Base-by-base conservation (phyloP, 352 stramenopile genomes). In the Pythium phragmiticola region DNA sequence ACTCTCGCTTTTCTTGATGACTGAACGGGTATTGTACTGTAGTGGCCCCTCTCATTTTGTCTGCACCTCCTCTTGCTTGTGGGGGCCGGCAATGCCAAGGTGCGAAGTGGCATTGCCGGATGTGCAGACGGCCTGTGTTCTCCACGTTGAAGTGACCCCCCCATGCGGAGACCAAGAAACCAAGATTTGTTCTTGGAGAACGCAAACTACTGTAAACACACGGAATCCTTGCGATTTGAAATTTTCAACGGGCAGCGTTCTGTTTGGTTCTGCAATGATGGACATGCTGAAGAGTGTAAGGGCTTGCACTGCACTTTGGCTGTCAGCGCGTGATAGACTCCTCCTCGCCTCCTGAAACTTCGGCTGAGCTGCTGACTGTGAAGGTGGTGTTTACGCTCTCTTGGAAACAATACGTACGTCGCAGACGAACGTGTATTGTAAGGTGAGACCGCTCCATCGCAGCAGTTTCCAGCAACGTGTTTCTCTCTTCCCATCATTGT, bases 171-270 rank as follows among this genome's bases (percentile, higher is more conserved):
- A 57, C 41, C 50, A 57, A 57, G 45, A 50, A 23, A 13, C 13
- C 21, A n/a, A 46, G 37, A 30, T 30, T 30, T 30, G 34, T 39
- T 39, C 7, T 39, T 11, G 34, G 34, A 39, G 34, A 9, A 39
- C 34, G 7, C 34, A 39, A 9, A 1, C 34, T 16, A 42, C 9
- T 42, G 42, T 8, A 17, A 48, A 17, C 3, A 50, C 45, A 30
- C 7, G 39, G 51, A 48, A 58, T 43, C 51, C 51, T 33, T 7
- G 39, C 17, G 51, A 58, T 58, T 46, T 58, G 51, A 58, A 58
- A 58, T 58, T 58, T 58, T 58, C 51, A 58, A 13, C 36, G 21
- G 9, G 50, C 23, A 21, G 45, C n/a, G 50, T 16, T 9, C 48
- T 57, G 50, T 33, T 41, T 43, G 33, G 19, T 56, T 36, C 39